phyloP scores from a whole-genome alignment of 2,329 filamentous ascomycete genomes.

The Claviceps pazoutovae region DNA sequence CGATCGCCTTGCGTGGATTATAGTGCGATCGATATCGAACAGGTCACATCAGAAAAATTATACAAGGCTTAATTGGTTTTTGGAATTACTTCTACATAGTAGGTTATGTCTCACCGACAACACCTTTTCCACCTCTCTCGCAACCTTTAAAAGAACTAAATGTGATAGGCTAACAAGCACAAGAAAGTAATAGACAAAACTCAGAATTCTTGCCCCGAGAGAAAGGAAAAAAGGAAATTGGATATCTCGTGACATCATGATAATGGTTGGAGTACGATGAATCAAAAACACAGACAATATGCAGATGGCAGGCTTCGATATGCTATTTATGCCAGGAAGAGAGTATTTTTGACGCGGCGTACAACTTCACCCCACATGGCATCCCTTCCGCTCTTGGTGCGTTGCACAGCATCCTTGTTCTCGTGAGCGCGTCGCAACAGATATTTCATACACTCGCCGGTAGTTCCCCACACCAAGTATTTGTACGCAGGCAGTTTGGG shows the following conservation, averaged over 20 bases:
- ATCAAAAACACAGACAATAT: background rate
- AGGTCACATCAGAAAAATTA: background rate
- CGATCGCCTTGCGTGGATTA: constrained; percentile 50
- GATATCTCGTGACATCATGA: background rate
- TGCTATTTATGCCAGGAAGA: constrained; percentile 11
- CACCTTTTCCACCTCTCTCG: background rate
- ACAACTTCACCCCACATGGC: constrained; percentile 49
- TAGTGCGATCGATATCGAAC: constrained; percentile 7
- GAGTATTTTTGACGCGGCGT: constrained; percentile 33
- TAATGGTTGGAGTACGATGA: background rate
- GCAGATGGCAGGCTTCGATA: background rate
- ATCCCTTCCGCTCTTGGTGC: constrained; percentile 46
- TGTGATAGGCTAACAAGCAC: background rate
- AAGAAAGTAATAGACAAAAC: background rate
- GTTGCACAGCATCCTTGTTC: constrained; percentile 55
- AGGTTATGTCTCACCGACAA: background rate
- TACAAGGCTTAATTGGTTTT: too few species aligned
- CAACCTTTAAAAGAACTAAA: too few species aligned
- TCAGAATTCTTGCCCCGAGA: background rate
- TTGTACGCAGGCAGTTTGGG: constrained; percentile 48
- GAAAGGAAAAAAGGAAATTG: background rate
- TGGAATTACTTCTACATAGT: background rate
- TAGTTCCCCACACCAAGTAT: constrained; percentile 57
- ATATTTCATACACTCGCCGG: constrained; percentile 77
- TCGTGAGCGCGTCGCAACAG: constrained; percentile 49